A percentile compares a stretch with the other conserved stretches of the same genome.
Conservation (phyloP, 1,284 basidiomycete species). For the Malassezia sp. region DNA sequence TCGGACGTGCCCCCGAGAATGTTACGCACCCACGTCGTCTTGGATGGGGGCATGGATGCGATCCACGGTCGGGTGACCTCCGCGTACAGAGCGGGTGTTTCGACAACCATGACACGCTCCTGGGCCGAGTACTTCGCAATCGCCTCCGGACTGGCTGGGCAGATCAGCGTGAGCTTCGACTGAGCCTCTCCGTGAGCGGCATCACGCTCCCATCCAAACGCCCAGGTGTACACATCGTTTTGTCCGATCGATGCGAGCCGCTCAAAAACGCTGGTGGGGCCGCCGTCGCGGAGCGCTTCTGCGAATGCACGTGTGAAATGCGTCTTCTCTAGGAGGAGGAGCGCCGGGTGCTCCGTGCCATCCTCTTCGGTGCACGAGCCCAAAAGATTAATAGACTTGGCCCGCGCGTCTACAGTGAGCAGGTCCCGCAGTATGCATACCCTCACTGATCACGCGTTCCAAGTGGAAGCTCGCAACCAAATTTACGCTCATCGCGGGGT, state of each 20-base stretch:
- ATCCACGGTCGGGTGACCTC: slow-evolving; percentile 35
- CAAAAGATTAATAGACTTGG: slow-evolving; percentile 21
- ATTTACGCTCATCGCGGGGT: too few relatives aligned
- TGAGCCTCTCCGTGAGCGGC: slow-evolving; percentile 19
- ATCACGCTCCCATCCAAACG: slow-evolving; percentile 25
- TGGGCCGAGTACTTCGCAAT: slow-evolving; percentile 66
- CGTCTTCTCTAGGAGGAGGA: slow-evolving; percentile 39
- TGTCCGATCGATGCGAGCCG: slow-evolving; percentile 24
- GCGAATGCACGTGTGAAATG: slow-evolving; percentile 28
- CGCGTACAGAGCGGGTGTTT: slow-evolving; percentile 38
- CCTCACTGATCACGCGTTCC: slow-evolving; percentile 22
- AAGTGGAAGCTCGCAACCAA: slow-evolving; percentile 29
- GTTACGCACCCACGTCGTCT: slow-evolving; percentile 75
- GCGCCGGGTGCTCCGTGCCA: slow-evolving; percentile 16
- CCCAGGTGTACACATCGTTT: slow-evolving; percentile 45
- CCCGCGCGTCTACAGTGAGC: slow-evolving; percentile 20
- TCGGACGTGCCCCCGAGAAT: slow-evolving; percentile 73
- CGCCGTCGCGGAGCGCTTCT: neutral
- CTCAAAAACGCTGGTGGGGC: slow-evolving; percentile 9
- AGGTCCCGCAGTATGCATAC: neutral
- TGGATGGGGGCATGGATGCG: slow-evolving; percentile 26
- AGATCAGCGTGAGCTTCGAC: slow-evolving; percentile 39
- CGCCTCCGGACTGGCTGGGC: slow-evolving; percentile 37
- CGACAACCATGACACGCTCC: slow-evolving; percentile 53
- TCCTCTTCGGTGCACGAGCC: slow-evolving; percentile 10